Conservation (phyloP, 1,284 basidiomycete species). For the Waitea zeae region DNA sequence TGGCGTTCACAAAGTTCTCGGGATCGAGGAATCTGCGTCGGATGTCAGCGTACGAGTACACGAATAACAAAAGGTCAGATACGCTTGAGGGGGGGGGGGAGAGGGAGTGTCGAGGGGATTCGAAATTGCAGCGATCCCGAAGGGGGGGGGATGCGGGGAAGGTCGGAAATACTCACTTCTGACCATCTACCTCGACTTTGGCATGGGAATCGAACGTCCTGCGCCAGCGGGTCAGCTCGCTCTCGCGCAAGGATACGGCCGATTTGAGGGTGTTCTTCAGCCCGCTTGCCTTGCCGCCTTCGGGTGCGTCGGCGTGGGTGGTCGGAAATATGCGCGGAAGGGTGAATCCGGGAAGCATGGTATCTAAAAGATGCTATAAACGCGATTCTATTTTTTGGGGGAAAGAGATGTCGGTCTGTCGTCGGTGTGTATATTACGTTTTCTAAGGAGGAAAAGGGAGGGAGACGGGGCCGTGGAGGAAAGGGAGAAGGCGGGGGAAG, state of each 20-base stretch:
- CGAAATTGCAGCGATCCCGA: not conserved
- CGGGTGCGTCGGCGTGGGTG: constrained; percentile 31
- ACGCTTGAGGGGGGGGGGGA: not conserved
- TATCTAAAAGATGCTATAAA: no score
- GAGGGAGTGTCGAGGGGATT: no score
- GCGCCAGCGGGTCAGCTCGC: constrained; percentile 74
- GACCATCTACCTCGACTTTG: constrained; percentile 47
- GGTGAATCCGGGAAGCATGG: no score
- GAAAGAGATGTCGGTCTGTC: no score
- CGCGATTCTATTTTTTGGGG: no score
- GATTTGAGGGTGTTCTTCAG: constrained; percentile 47
- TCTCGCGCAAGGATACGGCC: constrained; percentile 57
- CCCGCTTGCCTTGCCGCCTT: constrained; percentile 20
- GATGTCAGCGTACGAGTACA: not conserved
- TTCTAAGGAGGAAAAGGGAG: no score
- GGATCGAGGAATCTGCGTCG: constrained; percentile 54
- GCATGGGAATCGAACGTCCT: constrained; percentile 75
- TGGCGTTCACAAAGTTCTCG: constrained; percentile 83
- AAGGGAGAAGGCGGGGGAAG: no score
- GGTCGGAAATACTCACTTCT: constrained; percentile 55
- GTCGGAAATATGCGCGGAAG: constrained; percentile 25
- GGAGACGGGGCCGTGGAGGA: no score
- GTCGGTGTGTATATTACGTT: no score
- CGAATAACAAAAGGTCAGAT: not conserved
- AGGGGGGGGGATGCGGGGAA: no score